A percentile compares a stretch with the other conserved stretches of the same genome.
These are phyloP conservation scores for Iris macrosiphon DNA, from an alignment of 106 monocot genomes.

Conservation along the genomic window DNA sequence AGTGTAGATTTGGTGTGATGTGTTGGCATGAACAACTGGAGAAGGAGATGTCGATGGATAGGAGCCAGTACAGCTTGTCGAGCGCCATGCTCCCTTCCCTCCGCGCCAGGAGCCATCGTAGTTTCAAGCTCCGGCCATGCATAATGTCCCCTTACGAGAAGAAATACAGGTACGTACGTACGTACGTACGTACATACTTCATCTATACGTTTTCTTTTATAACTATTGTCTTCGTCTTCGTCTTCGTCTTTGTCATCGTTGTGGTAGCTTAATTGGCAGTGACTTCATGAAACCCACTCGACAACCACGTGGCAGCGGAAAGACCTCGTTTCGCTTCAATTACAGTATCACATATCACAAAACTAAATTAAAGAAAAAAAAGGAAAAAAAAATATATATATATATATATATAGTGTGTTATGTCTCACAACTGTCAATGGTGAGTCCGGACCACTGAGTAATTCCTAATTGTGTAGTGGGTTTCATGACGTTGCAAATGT, in stretches of 20 bases:
- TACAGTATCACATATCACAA: too few species aligned
- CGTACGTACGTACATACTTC: too few species aligned
- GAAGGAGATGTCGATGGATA: conserved; percentile 56
- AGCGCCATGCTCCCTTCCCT: conserved; percentile 79
- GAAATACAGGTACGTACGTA: conserved; percentile 54
- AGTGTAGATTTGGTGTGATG: conserved; percentile 6
- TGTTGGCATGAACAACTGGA: conserved; percentile 28
- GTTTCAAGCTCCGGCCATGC: conserved; percentile 52
- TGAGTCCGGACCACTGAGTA: too few species aligned
- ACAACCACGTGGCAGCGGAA: too few species aligned
- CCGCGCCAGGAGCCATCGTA: conserved; percentile 62
- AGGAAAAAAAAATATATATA: too few species aligned
- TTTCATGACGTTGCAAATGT: background rate
- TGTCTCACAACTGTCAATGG: too few species aligned
- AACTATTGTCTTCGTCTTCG: background rate
- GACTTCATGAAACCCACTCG: too few species aligned
- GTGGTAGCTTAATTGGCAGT: background rate
- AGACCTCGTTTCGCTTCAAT: too few species aligned
- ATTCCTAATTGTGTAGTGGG: background rate
- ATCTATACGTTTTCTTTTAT: too few species aligned
- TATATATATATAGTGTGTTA: too few species aligned
- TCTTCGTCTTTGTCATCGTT: too few species aligned
- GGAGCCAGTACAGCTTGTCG: conserved; percentile 80
- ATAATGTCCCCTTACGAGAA: conserved; percentile 70
- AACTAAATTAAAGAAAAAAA: too few species aligned